Evolutionary conservation across 2,329 filamentous ascomycete species (phyloP), one percentile per base, ranked within the genome.

Genomic region (Coniochaeta sp.): DNA sequence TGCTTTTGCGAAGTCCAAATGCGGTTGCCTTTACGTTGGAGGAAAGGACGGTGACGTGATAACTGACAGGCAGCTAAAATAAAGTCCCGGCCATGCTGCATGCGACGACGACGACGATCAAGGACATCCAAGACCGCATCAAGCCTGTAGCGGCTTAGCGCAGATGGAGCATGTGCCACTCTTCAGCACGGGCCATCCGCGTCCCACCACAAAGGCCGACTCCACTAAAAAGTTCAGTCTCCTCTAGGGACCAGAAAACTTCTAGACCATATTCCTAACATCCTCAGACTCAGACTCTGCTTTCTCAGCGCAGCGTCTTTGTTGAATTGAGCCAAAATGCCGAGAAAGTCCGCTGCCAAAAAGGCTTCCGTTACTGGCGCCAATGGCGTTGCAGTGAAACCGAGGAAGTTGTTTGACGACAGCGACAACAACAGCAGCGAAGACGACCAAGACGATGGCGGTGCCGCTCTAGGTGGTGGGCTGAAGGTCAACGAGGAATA

Each of bases 401-500:
- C 47, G 9, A 82, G 80, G 71, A 78, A 79, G 33, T 73, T 86
- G 34, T 79, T 88, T 57, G 83, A 86, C 64, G 83, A 85, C 62
- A 67, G 80, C 60, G 73, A 72, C 47, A 71, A 73, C 61, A 71
- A 73, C 47, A 78, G 78, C 60, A 76, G 71, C 60, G 76, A 77
- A 26, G 74, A 76, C 57, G 74, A 77, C 59, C 73, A 72, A 17
- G 74, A 77, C 55, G 76, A 76, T 56, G 74, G 75, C 58, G 69
- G 73, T 66, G 68, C 69, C 66, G 66, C 72, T 70, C 61, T 70
- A 28, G 64, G 69, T 31, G 65, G 72, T 40, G 73, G 73, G 33
- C 83, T 98, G 72, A 92, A 89, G 72, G 88, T 99, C 74, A 98
- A 99, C 74, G 81, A 92, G 72, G 91, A 96, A 58, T 99, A 88